Percentiles rank a stretch among this genome's conserved stretches.
These are phyloP conservation scores for Ustilago crameri DNA, from an alignment of 1,284 basidiomycete species.

Conservation along the genomic window DNA sequence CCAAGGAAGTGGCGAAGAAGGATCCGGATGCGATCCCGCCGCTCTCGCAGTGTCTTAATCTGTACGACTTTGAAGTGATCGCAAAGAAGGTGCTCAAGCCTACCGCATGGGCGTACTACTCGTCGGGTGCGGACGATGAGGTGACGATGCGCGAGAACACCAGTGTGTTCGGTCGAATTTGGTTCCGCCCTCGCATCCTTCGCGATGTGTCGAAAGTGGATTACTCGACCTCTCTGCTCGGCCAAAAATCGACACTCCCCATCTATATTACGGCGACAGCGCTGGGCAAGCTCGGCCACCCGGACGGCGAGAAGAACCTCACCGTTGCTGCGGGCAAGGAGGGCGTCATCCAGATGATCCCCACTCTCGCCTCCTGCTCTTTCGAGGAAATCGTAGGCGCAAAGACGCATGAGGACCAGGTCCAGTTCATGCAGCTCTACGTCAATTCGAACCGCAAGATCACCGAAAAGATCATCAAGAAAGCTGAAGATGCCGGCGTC, in stretches of 20 bases:
- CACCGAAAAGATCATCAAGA: slow-evolving; percentile 78
- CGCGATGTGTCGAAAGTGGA: slow-evolving; percentile 85
- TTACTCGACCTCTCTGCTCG: slow-evolving; percentile 69
- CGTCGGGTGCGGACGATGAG: slow-evolving; percentile 72
- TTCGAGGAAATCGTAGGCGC: slow-evolving; percentile 76
- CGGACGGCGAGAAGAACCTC: slow-evolving; percentile 90
- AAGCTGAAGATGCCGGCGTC: slow-evolving; percentile 79
- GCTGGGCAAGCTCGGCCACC: slow-evolving; percentile 87
- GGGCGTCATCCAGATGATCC: slow-evolving; percentile 78
- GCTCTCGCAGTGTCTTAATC: slow-evolving; percentile 81
- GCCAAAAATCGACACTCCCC: slow-evolving; percentile 51
- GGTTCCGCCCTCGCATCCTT: slow-evolving; percentile 90
- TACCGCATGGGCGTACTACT: slow-evolving; percentile 68
- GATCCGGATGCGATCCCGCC: slow-evolving; percentile 71
- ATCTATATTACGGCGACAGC: slow-evolving; percentile 84
- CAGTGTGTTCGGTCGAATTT: slow-evolving; percentile 87
- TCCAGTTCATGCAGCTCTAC: slow-evolving; percentile 74
- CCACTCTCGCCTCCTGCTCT: slow-evolving; percentile 67
- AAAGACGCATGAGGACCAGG: slow-evolving; percentile 74
- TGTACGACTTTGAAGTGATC: slow-evolving; percentile 85
- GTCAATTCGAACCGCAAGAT: slow-evolving; percentile 79
- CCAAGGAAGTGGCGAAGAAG: slow-evolving; percentile 21
- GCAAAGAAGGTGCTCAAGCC: slow-evolving; percentile 60
- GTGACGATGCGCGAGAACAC: slow-evolving; percentile 80
- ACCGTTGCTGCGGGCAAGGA: slow-evolving; percentile 78